Evolutionary conservation across 192 early-diverging fungal genomes (phyloP), one percentile per base, ranked within the genome.

Genomic region (Chytriomyces hyalinus): DNA sequence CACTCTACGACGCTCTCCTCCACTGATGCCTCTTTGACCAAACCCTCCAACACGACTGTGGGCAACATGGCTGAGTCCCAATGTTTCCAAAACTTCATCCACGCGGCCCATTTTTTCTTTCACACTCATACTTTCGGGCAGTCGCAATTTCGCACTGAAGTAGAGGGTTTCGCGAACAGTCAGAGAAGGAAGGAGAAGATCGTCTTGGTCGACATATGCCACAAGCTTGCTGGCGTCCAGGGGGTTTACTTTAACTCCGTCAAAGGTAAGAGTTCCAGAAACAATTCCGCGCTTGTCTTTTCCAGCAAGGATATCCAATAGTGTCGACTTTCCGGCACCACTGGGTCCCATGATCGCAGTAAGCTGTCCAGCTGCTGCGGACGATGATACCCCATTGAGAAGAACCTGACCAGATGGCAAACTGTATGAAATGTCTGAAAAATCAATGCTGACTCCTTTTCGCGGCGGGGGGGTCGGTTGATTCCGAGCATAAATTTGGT

Each of bases 331-430:
- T 49, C 95, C 96, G 6, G 94, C 91, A 15, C 95, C 95, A 17
- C 91, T 93, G 1, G 94, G 93, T 0, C 96, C 97, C 92, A 98
- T 95, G 11, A 99, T 89, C 6, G 94, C 95, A 71, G 92, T 80
- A 49, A 94, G 70, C 45, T 91, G 87, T 36, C 95, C 96, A 15
- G 95, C 88, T 22, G 84, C 79, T 6, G 89, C 90, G 17, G 83
- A 80, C n/a, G 94, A 95, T 5, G 86, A 85, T 45, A 96, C 87
- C 8, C 81, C 80, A 24, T 84, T 77, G 6, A 98, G 84, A 57
- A 96, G 83, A 36, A 70, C 60, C 47, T 91, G 84, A 20, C 84
- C 87, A 45, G 79, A 81, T 26, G 65, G 50, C 43, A 80, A 50
- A 5, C 50, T 48, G 69, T 85, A 85, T 24, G 28, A 53, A 17